These are phyloP conservation scores for Tetradesmus lagerheimii DNA, from an alignment of 139 green algal genomes.

Conservation along the genomic window DNA sequence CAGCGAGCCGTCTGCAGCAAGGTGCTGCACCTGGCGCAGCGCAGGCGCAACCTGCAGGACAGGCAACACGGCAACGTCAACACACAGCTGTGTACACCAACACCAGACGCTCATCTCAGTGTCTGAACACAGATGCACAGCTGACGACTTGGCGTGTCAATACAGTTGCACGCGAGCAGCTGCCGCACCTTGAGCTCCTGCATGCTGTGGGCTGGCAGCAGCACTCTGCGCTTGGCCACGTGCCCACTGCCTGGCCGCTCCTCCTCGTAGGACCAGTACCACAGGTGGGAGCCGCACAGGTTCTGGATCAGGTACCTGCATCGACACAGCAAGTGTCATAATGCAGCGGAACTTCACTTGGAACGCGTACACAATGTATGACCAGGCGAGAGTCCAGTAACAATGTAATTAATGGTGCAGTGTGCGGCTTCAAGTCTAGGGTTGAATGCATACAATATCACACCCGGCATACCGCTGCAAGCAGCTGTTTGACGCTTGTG, in stretches of 20 bases:
- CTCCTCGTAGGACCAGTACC: constrained; percentile 73
- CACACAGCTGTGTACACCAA: not conserved
- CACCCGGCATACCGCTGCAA: too few species aligned
- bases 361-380: too few species aligned
- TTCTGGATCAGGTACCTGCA: constrained; percentile 89
- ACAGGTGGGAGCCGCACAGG: constrained; percentile 77
- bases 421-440: not conserved
- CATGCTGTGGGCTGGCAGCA: constrained; percentile 47
- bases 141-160: not conserved
- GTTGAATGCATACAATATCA: not conserved
- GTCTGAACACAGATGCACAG: not conserved
- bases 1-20: constrained; percentile 59
- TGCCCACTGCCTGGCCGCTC: not conserved
- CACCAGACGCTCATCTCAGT: not conserved
- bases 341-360: too few species aligned
- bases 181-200: constrained; percentile 58
- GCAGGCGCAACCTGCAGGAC: constrained; percentile 21
- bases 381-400: too few species aligned
- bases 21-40: not conserved
- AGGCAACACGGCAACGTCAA: not conserved
- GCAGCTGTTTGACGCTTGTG: too few species aligned
- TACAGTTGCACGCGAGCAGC: not conserved
- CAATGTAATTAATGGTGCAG: not conserved
- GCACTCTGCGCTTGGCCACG: constrained; percentile 32
- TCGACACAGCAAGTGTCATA: not conserved